A percentile compares a stretch with the other conserved stretches of the same genome.
phyloP scores from a whole-genome alignment of 1,284 basidiomycete species.

The Leccinum subrobustum region DNA sequence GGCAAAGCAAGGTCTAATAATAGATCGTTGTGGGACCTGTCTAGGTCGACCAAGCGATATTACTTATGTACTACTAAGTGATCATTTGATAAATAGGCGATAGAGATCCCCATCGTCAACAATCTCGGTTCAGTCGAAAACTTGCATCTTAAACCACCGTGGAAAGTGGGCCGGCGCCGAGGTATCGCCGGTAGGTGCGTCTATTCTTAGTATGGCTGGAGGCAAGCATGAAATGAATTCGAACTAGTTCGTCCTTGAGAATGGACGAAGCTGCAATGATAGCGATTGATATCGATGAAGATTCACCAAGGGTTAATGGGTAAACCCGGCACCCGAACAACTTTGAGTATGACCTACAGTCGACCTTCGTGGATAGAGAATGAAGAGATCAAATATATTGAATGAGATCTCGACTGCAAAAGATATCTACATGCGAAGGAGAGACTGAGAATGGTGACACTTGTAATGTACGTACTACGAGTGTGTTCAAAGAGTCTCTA shows the following conservation, averaged over 20 bases:
- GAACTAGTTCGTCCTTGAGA: neutral
- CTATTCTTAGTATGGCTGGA: neutral
- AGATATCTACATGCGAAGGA: neutral
- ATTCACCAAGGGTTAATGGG: neutral
- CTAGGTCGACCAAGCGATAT: neutral
- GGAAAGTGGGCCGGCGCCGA: neutral
- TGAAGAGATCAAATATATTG: neutral
- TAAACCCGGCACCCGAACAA: neutral
- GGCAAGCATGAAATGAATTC: neutral
- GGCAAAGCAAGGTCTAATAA: neutral
- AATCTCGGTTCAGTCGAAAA: neutral
- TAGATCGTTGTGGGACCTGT: neutral
- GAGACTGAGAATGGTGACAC: neutral
- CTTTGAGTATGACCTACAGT: neutral
- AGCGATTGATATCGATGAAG: neutral
- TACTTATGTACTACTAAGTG: neutral
- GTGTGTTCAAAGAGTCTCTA: neutral
- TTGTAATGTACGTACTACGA: neutral
- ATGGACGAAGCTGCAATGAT: neutral
- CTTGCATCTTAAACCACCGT: neutral
- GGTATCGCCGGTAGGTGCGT: neutral
- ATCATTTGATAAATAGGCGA: neutral
- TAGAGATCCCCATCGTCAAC: neutral
- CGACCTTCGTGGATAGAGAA: neutral
- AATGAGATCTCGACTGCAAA: neutral